Evolutionary conservation across 768 basidiomycete species (phyloP), one percentile per base, ranked within the genome.

Genomic region (Cystobasidium ongulense): DNA sequence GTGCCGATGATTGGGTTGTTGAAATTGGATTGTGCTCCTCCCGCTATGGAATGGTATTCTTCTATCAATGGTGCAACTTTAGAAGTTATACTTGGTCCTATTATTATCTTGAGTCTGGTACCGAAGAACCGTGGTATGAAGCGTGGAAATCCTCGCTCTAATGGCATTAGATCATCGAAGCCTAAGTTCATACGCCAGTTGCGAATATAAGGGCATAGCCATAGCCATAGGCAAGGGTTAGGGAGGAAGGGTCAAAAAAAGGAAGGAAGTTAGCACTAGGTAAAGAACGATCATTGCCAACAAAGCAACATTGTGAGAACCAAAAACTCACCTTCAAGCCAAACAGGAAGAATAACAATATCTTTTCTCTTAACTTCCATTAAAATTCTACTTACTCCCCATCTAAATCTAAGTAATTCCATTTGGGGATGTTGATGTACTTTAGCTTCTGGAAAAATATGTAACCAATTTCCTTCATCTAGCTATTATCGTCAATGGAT

Each of bases 131-230:
- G 66, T 41, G 73, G 73, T 23, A 74, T 41, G 67, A 54, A 74
- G 5, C 65, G 31, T 50, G 73, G 73, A 25, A 57, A 67, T 1
- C 29, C 29, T 11, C 73, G 39, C 21, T 53, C 65, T 5, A 39
- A 41, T 18, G 73, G 73, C 73, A 74, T 74, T 21, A 74, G 71
- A n/a, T 68, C 53, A 38, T 74, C 73, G 66, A 74, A 74, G 36
- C 73, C 73, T 74, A 31, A 27, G 11, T 31, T 25, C 57, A n/a
- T 59, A 11, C 11, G 57, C 57, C 43, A 46, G n/a, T 59, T 21
- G 18, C n/a, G n/a, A n/a, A n/a, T n/a, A n/a, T n/a, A n/a, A n/a
- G n/a, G n/a, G n/a, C n/a, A n/a, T n/a, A n/a, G n/a, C n/a, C n/a
- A n/a, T n/a, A n/a, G n/a, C n/a, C n/a, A n/a, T n/a, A n/a, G n/a